Conservation (phyloP, 176 grass and related monocot genomes). For the Phragmites australis region DNA sequence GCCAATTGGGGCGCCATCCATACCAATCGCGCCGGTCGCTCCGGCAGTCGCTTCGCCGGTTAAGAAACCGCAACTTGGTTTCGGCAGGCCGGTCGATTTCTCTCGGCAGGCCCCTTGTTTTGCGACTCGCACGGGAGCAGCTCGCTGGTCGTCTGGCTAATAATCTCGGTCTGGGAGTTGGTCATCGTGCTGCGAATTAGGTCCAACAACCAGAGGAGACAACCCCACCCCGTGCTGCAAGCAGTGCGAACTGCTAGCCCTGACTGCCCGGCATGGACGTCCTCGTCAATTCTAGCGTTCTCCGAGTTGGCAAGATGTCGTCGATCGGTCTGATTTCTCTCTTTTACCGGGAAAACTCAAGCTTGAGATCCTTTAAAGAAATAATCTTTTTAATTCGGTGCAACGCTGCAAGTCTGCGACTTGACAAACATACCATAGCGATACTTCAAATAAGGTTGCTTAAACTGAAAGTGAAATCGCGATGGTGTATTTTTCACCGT, state of each 20-base stretch:
- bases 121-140: background rate
- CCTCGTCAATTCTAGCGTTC: background rate
- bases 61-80: background rate
- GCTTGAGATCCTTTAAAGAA: background rate
- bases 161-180: too few species aligned
- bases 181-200: background rate
- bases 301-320: background rate
- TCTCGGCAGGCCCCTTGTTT: conserved; percentile 23
- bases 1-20: background rate
- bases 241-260: background rate
- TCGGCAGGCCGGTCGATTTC: background rate
- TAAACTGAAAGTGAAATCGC: background rate
- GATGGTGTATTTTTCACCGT: background rate
- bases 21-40: conserved; percentile 19
- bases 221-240: background rate
- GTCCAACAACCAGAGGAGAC: conserved; percentile 1
- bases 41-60: background rate
- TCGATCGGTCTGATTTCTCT: too few species aligned
- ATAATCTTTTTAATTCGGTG: background rate
- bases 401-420: background rate
- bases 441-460: background rate
- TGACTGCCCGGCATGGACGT: background rate
- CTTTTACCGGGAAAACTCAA: too few species aligned
- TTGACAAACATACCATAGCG: background rate
- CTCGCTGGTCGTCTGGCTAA: too few species aligned